phyloP scores from a whole-genome alignment of 495 filamentous ascomycete genomes.

The Neurospora discreta region DNA sequence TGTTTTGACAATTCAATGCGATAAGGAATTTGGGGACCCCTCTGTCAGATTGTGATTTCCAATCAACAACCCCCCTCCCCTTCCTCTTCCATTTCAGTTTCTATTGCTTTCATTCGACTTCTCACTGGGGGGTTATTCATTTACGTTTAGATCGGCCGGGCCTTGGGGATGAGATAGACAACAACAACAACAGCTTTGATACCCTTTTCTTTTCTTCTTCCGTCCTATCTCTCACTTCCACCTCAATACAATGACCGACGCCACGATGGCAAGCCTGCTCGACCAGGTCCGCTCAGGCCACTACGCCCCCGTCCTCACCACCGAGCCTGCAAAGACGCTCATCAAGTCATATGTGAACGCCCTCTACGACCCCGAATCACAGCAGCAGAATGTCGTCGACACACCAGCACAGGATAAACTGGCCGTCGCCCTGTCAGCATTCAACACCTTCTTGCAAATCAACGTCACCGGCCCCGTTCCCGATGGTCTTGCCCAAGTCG shows the following conservation, averaged over 20 bases:
- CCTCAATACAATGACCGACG: background rate
- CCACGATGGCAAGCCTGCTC: background rate
- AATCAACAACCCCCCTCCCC: background rate
- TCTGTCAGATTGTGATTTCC: background rate
- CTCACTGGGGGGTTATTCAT: background rate
- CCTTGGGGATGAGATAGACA: background rate
- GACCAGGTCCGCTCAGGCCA: slow-evolving; percentile 6
- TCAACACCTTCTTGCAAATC: slow-evolving; percentile 78
- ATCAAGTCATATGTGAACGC: slow-evolving; percentile 7
- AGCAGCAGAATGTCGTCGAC: slow-evolving; percentile 29
- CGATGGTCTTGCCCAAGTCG: slow-evolving; percentile 24
- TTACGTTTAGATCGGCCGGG: background rate
- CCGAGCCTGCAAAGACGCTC: slow-evolving; percentile 6
- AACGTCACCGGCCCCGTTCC: slow-evolving; percentile 88
- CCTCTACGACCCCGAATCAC: background rate
- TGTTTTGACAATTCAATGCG: background rate
- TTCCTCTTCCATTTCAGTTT: background rate
- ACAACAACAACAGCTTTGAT: background rate
- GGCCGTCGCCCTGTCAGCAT: slow-evolving; percentile 55
- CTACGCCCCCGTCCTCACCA: slow-evolving; percentile 16
- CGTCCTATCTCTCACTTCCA: background rate
- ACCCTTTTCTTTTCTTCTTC: background rate
- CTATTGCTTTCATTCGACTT: background rate
- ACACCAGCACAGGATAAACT: slow-evolving; percentile 12
- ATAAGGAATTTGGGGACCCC: background rate